Evolutionary conservation across 2,329 filamentous ascomycete species (phyloP), one percentile per base, ranked within the genome.

Genomic region (Nemania abortiva): DNA sequence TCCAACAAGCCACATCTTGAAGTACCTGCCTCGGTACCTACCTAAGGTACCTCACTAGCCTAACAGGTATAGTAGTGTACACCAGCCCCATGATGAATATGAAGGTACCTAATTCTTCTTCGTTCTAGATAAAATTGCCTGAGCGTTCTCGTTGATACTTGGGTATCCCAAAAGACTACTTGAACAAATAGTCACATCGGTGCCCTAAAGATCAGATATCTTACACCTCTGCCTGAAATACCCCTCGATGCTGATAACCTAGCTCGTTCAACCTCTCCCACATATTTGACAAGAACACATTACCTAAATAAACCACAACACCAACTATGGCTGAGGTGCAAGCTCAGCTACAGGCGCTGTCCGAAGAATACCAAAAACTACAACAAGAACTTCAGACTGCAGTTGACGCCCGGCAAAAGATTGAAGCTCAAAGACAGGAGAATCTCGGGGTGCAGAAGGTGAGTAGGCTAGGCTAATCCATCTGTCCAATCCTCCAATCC

Each of bases 401-500:
- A 20, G 89, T 98, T 29, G 86, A 90, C 53, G 92, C 94, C 10
- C 89, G 95, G 71, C 95, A 99, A 83, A 97, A 92, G 82, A 89
- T 99, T 6, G 95, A 98, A 80, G 92, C 94, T 6, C 96, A 99
- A 81, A 92, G 92, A 80, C 93, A 97, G 78, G 96, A 99, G 81
- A 99, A 98, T 79, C 83, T 91, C 57, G 91, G 92, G 18, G 96
- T 99, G 10, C 90, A 97, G 80, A 92, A 93, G 83, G 93, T 93
- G 74, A 53, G 80, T 63, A 11, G 13, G 11, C 20, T n/a, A 42
- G 7, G 18, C 4, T 24, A 27, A 27, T 27, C 24, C 29, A 10
- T 31, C 45, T 24, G 20, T 18, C 9, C 15, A 13, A 31, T 49
- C 20, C 31, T 34, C 24, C n/a, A 9, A 34, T 13, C 31, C 15